Base-by-base conservation (phyloP, 2,329 filamentous ascomycete genomes). In the Fusarium nematophilum region DNA sequence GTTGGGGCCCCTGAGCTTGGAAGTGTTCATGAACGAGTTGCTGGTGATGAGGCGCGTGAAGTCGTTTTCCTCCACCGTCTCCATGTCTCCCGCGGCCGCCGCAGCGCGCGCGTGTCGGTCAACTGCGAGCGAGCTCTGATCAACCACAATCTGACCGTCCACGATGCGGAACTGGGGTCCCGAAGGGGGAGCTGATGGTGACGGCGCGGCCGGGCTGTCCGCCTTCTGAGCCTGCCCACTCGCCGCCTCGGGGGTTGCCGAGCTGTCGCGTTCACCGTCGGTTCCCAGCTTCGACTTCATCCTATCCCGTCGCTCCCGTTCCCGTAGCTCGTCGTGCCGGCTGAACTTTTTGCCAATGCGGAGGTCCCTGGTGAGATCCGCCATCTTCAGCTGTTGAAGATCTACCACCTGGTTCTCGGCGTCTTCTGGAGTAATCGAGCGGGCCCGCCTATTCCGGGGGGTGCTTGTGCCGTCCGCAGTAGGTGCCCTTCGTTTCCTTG, bases 51-150 rank as follows among this genome's bases (percentile, higher is more conserved):
- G 82, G 14, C 84, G 84, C 2, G 90, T 92, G 66, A 94, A 89
- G 66, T 93, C 90, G 75, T 92, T 89, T 72, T 94, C 90, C 66
- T 92, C 90, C 25, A 90, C 82, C 42, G 86, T 84, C 67, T 90
- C 85, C 67, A 84, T 79, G 29, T 83, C 81, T 25, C 70, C 75
- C 6, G 75, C 77, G 13, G 75, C 81, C 18, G 82, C 81, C 5
- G 81, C 81, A 4, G 85, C 87, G 36, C 83, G 80, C 25, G 87
- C 87, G 70, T 91, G 88, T 5, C 88, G 83, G 72, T 93, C 87
- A 59, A 93, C 83, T 31, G 85, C 80, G 13, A 90, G 80, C 1
- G 89, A 89, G 42, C 80, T 81, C 65, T 90, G 86, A 70, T 92
- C 87, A 37, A 91, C 76, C 10, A 92, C 84, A 66, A 94, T 89